These are phyloP conservation scores for Falciphora oryzae DNA, from an alignment of 2,329 filamentous ascomycete genomes.

Conservation along the genomic window DNA sequence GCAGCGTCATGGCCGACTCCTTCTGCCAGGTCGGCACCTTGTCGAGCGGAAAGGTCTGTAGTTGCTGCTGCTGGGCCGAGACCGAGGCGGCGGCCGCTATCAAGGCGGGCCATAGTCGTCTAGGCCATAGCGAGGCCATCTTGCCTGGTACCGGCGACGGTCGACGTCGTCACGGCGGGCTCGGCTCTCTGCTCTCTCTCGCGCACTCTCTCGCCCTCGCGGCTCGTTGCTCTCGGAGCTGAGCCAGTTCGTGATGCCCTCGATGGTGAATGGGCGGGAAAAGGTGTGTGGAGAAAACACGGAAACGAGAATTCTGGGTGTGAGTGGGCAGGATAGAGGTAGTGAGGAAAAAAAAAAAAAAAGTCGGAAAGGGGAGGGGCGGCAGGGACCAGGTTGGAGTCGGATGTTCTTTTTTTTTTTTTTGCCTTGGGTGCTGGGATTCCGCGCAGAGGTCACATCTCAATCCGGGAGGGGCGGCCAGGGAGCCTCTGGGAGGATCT, in stretches of 20 bases:
- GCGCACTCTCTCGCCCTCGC: not conserved
- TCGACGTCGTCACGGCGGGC: slow-evolving; percentile 29
- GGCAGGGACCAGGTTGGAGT: slow-evolving; percentile 14
- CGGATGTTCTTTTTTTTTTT: slow-evolving; percentile 14
- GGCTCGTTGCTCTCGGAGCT: not conserved
- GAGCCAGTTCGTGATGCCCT: not conserved
- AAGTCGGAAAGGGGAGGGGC: slow-evolving; percentile 9
- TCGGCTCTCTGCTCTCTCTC: not conserved
- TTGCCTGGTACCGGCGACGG: slow-evolving; percentile 25
- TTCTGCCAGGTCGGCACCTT: slow-evolving; percentile 33
- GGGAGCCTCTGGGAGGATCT: slow-evolving; percentile 9
- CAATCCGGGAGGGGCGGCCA: slow-evolving; percentile 14
- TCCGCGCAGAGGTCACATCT: slow-evolving; percentile 19
- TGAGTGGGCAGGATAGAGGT: slow-evolving; percentile 11
- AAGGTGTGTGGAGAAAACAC: not conserved
- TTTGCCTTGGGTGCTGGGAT: too few species aligned
- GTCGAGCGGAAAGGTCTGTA: slow-evolving; percentile 22
- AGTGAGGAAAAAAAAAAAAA: slow-evolving; percentile 11
- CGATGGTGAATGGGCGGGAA: not conserved
- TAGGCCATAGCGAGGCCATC: not conserved
- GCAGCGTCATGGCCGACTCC: slow-evolving; percentile 35
- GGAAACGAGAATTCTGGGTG: slow-evolving; percentile 11
- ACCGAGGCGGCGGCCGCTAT: slow-evolving; percentile 21
- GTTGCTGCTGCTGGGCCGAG: not conserved
- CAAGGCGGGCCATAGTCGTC: not conserved